Percentiles rank a stretch among this genome's conserved stretches.
Conservation (phyloP, 2,329 filamentous ascomycete species). For the Nannizziopsis arthrosporioides region DNA sequence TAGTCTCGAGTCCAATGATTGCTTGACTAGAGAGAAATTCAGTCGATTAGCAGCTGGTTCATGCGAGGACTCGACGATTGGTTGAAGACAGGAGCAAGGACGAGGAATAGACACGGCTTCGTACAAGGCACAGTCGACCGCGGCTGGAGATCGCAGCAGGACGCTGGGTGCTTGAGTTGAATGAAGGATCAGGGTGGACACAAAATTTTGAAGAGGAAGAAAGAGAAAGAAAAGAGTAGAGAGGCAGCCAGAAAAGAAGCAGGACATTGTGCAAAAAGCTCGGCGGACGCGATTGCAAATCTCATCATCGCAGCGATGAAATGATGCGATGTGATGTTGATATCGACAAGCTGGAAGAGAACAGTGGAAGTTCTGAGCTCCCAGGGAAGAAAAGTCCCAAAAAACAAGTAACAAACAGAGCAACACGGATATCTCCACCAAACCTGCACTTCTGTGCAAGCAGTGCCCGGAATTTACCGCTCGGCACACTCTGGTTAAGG, state of each 20-base stretch:
- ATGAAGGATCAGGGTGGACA: not conserved
- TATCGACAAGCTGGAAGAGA: not conserved
- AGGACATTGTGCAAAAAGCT: constrained; percentile 3
- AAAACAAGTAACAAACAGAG: not conserved
- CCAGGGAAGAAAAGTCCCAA: constrained; percentile 2
- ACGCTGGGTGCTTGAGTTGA: not conserved
- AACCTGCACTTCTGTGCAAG: not conserved
- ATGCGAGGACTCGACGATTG: not conserved
- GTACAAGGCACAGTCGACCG: not conserved
- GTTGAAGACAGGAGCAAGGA: not conserved
- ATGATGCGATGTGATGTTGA: constrained; percentile 3
- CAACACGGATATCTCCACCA: constrained; percentile 6
- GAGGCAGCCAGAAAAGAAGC: not conserved
- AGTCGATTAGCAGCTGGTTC: constrained; percentile 1
- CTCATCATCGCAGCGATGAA: constrained; percentile 10
- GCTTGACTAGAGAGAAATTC: not conserved
- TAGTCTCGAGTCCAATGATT: not conserved
- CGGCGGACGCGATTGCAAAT: constrained; percentile 6
- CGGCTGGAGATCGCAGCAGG: not conserved
- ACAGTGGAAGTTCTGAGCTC: not conserved
- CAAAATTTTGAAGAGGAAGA: not conserved
- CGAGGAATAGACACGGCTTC: not conserved
- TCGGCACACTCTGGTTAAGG: not conserved
- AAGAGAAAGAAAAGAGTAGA: constrained; percentile 1
- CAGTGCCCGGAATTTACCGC: not conserved